Conservation (phyloP, 179 eudicot species). For the Nepenthes alata region DNA sequence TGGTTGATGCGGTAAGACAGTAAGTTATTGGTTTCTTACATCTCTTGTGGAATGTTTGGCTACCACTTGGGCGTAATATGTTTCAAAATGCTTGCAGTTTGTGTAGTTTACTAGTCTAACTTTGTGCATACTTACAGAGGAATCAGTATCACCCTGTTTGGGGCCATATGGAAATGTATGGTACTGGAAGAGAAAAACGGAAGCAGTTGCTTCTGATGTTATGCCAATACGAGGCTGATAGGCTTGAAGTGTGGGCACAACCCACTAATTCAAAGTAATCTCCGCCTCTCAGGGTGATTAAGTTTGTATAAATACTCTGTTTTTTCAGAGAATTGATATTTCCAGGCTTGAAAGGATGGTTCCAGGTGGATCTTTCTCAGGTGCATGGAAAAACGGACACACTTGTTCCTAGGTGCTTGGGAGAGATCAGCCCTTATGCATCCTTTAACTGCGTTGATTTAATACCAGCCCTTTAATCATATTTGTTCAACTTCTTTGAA, state of each 20-base stretch:
- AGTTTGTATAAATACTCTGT: background rate
- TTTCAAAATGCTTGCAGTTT: constrained; percentile 1
- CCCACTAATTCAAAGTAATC: constrained; percentile 71
- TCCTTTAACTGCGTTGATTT: background rate
- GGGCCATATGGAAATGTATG: constrained; percentile 75
- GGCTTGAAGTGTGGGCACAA: constrained; percentile 99
- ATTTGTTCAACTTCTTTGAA: too few relatives aligned
- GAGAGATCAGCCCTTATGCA: background rate
- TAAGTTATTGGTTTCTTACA: background rate
- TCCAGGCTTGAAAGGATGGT: too few relatives aligned
- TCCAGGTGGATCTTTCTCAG: too few relatives aligned
- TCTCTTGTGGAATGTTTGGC: background rate
- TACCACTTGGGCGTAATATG: background rate
- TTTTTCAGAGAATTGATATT: too few relatives aligned
- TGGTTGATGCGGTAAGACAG: constrained; percentile 53
- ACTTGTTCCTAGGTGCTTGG: background rate
- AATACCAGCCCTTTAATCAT: too few relatives aligned
- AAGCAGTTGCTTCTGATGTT: constrained; percentile 87
- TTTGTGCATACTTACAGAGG: constrained; percentile 27
- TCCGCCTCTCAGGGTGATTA: background rate
- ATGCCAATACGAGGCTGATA: constrained; percentile 93
- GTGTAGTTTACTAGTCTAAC: background rate
- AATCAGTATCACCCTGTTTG: constrained; percentile 84
- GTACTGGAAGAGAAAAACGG: constrained; percentile 67
- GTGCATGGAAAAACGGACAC: too few relatives aligned